Evolutionary conservation across 2,329 filamentous ascomycete species (phyloP), one percentile per base, ranked within the genome.

Genomic region (Diaporthe citrichinensis): DNA sequence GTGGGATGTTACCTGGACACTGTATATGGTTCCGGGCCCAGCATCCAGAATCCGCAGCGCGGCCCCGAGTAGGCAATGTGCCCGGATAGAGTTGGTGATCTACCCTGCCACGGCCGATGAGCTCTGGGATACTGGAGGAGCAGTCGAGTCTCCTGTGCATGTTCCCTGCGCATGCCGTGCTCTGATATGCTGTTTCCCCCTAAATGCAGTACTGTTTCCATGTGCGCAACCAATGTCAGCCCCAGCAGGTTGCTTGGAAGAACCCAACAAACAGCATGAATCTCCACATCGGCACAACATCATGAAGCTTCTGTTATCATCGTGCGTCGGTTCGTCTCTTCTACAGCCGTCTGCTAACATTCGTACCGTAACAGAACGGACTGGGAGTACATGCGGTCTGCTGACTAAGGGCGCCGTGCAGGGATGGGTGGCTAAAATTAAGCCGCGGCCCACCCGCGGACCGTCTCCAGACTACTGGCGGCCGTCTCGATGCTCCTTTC

Each of bases 41-140:
- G n/a, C 4, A 28, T 55, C 49, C 65, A 69, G 65, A 55, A 49
- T 8, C 34, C 34, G 49, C 65, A 55, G 49, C 34, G 10, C 9
- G 65, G 46, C 65, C 65, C 65, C 34, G 14, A 41, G 49, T 55
- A 55, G 49, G 65, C 20, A 69, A 55, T n/a, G 15, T 55, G 34
- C n/a, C 65, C 65, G 65, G 34, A 23, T 69, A 41, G 65, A 41
- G 65, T 69, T 69, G 65, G 34, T 41, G 49, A 69, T 69, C 65
- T 28, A 55, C 65, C 65, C 34, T 55, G 65, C 41, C 65, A 17
- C 46, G 14, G 49, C 36, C 49, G 49, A 55, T 41, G 65, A 53
- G 23, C 65, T 41, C 49, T n/a, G 20, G 65, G 65, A 39, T 41
- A 14, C 15, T 28, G 15, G 14, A 36, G 23, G 15, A 28, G 25